phyloP scores from a whole-genome alignment of 2,329 filamentous ascomycete genomes.

The Alternaria sp. region DNA sequence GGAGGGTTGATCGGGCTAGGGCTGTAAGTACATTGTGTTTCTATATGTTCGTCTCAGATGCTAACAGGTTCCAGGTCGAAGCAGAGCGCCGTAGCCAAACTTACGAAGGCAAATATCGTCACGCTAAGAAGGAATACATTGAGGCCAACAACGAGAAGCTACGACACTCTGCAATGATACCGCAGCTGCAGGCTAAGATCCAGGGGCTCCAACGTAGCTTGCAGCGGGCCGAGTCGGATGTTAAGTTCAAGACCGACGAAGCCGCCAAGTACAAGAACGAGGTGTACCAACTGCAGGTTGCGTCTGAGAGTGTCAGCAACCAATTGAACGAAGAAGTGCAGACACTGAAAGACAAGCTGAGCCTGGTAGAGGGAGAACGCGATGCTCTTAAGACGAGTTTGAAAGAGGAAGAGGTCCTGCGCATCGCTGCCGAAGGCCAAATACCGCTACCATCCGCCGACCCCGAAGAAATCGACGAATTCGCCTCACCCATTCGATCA shows the following conservation, averaged over 20 bases:
- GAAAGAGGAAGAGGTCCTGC: conserved; percentile 75
- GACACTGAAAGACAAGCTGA: conserved; percentile 68
- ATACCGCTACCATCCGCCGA: conserved; percentile 68
- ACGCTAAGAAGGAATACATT: conserved; percentile 38
- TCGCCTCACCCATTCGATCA: conserved; percentile 67
- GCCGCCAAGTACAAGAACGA: conserved; percentile 52
- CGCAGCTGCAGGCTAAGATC: conserved; percentile 43
- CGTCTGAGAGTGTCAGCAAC: conserved; percentile 68
- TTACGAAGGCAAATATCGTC: conserved; percentile 38
- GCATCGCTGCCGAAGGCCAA: conserved; percentile 74
- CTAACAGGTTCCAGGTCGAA: conserved; percentile 31
- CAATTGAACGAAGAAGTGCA: conserved; percentile 71
- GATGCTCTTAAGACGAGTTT: conserved; percentile 76
- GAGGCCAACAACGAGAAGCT: conserved; percentile 40
- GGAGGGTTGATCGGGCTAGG: conserved; percentile 37
- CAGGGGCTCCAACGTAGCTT: conserved; percentile 39
- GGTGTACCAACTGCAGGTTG: conserved; percentile 55
- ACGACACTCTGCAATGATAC: conserved; percentile 31
- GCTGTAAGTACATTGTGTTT: conserved; percentile 29
- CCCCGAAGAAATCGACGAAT: conserved; percentile 66
- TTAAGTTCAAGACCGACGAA: conserved; percentile 45
- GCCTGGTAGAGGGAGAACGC: conserved; percentile 74
- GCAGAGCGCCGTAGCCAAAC: conserved; percentile 34
- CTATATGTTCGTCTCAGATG: not conserved
- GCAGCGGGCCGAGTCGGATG: conserved; percentile 41